phyloP scores from a whole-genome alignment of 1,284 basidiomycete genomes.

The Ceratobasidium sp. region DNA sequence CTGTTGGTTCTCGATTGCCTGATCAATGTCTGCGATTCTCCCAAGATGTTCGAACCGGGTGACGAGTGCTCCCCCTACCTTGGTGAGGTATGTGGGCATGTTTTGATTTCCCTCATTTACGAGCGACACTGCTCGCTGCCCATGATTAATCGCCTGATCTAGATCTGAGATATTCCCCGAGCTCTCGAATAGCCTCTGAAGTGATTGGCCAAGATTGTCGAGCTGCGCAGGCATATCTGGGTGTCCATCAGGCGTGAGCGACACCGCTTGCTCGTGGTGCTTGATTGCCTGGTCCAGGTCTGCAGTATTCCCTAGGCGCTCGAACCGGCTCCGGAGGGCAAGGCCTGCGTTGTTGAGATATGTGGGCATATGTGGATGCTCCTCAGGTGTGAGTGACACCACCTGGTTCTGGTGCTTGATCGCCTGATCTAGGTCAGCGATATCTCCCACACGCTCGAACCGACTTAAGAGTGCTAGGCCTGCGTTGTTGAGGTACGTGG shows the following conservation, averaged over 20 bases:
- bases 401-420: neutral
- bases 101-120: neutral
- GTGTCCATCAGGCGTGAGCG: neutral
- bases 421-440: neutral
- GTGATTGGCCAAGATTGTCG: neutral
- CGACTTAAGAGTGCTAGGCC: neutral
- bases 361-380: neutral
- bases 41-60: neutral
- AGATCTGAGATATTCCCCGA: neutral
- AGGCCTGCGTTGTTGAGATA: neutral
- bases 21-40: neutral
- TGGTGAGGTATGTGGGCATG: neutral
- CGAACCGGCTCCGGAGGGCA: neutral
- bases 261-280: neutral
- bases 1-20: neutral
- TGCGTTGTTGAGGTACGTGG: neutral
- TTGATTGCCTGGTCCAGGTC: neutral
- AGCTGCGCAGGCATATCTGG: neutral
- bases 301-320: neutral
- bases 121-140: neutral
- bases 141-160: neutral
- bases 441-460: neutral
- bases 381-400: neutral
- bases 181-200: neutral
- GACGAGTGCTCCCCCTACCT: neutral